Evolutionary conservation across 306 rosid genomes (phyloP).

Genomic region (Astragalus glycyphyllos): DNA sequence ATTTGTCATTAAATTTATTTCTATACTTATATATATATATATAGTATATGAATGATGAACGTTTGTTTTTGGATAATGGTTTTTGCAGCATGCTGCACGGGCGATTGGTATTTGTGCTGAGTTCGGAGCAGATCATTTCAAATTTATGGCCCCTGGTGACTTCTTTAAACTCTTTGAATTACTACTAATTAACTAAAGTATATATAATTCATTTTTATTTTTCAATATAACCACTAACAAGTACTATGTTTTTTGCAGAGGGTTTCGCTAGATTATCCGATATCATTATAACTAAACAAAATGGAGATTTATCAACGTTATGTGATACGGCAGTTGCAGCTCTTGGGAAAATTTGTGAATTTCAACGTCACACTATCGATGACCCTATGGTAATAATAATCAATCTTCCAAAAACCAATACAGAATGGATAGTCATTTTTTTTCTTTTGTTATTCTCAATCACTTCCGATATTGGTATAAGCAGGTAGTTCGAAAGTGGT

Average conservation of each 20-base stretch:
- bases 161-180: constrained; percentile 18
- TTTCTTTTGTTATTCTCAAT: neutral
- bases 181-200: neutral
- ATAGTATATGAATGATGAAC: neutral
- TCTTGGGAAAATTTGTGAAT: constrained; percentile 44
- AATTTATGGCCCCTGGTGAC: constrained; percentile 34
- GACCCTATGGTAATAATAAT: constrained; percentile 33
- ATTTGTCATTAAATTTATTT: constrained; percentile 18
- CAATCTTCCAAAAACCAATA: neutral
- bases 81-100: constrained; percentile 39
- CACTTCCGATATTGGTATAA: neutral
- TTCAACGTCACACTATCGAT: constrained; percentile 15
- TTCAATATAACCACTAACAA: neutral
- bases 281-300: neutral
- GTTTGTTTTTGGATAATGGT: constrained; percentile 5
- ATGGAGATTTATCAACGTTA: neutral
- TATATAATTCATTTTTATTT: neutral
- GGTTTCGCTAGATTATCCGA: neutral
- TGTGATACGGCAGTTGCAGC: constrained; percentile 44
- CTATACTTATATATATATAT: neutral
- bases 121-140: neutral
- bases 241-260: constrained; percentile 22
- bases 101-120: constrained; percentile 43
- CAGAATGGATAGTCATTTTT: neutral
- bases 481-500: constrained; percentile 42